Conservation (phyloP, 805 yeast genomes). For the Huiozyma sinensis region DNA sequence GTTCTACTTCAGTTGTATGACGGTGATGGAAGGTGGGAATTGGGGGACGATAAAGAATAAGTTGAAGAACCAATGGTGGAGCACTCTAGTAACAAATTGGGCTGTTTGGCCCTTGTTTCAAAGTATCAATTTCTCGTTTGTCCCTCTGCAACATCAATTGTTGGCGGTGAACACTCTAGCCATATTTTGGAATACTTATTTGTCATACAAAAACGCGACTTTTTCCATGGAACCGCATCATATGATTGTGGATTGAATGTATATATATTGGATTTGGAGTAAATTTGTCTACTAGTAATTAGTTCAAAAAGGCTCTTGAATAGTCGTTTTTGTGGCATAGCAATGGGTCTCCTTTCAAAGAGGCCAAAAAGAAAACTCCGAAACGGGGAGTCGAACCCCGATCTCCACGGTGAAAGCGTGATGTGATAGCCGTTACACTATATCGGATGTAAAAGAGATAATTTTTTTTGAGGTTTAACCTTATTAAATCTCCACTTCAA, state of each 20-base stretch:
- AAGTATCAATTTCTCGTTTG: slow-evolving; percentile 57
- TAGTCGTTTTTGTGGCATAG: no score
- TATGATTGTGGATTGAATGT: no score
- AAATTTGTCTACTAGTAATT: no score
- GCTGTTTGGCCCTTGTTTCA: slow-evolving; percentile 87
- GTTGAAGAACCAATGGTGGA: slow-evolving; percentile 44
- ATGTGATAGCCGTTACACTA: slow-evolving; percentile 12
- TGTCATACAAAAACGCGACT: slow-evolving; percentile 49
- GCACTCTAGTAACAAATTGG: slow-evolving; percentile 69
- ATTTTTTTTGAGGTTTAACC: background rate
- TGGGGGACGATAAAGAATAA: slow-evolving; percentile 32
- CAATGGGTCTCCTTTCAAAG: slow-evolving; percentile 11
- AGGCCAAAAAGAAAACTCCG: slow-evolving; percentile 4
- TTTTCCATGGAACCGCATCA: background rate
- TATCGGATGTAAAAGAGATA: slow-evolving; percentile 5
- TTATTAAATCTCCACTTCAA: no score
- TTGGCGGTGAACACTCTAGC: slow-evolving; percentile 60
- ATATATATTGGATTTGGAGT: no score
- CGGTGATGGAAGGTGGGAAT: slow-evolving; percentile 49
- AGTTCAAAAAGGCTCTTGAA: no score
- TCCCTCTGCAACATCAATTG: slow-evolving; percentile 64
- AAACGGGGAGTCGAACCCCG: slow-evolving; percentile 13
- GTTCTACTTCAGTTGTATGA: slow-evolving; percentile 56
- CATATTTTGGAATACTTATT: slow-evolving; percentile 74
- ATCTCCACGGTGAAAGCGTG: slow-evolving; percentile 12